These are phyloP conservation scores for Cladosporium sp. DNA, from an alignment of 2,329 filamentous ascomycete species.

Conservation along the genomic window DNA sequence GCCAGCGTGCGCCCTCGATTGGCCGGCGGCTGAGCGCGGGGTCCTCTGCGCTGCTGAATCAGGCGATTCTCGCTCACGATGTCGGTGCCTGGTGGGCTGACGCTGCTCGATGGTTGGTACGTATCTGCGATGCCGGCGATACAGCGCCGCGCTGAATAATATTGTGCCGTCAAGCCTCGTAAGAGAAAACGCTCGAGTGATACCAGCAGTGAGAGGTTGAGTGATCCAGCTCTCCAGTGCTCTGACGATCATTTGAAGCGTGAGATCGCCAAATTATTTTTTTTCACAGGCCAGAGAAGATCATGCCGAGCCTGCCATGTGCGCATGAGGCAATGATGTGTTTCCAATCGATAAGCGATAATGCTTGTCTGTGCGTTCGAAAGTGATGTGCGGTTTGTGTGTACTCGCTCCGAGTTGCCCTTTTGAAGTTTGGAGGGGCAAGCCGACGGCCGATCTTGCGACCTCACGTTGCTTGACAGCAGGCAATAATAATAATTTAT, in stretches of 20 bases:
- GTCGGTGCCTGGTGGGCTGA: constrained; percentile 12
- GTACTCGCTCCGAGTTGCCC: constrained; percentile 14
- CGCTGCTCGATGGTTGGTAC: neutral
- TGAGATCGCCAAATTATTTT: neutral
- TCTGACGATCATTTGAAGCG: constrained; percentile 11
- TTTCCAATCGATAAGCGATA: constrained; percentile 9
- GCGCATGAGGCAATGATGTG: neutral
- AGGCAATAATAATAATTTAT: neutral
- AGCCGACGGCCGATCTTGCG: constrained; percentile 12
- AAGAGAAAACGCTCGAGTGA: neutral
- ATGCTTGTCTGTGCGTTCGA: constrained; percentile 9
- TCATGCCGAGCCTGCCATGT: neutral
- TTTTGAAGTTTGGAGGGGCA: constrained; percentile 5
- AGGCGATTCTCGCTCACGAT: constrained; percentile 10
- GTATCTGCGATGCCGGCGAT: constrained; percentile 18
- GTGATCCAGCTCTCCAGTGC: neutral
- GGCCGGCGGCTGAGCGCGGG: neutral
- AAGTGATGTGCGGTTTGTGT: constrained; percentile 2
- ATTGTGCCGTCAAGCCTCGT: neutral
- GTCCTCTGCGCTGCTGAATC: constrained; percentile 10
- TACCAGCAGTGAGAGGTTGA: constrained; percentile 1
- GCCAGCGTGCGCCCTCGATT: neutral
- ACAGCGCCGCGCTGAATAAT: constrained; percentile 16
- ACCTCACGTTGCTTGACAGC: constrained; percentile 17
- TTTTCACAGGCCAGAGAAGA: neutral